Evolutionary conservation across 148 eudicot genomes (phyloP).

Genomic region (Cornus florida): DNA sequence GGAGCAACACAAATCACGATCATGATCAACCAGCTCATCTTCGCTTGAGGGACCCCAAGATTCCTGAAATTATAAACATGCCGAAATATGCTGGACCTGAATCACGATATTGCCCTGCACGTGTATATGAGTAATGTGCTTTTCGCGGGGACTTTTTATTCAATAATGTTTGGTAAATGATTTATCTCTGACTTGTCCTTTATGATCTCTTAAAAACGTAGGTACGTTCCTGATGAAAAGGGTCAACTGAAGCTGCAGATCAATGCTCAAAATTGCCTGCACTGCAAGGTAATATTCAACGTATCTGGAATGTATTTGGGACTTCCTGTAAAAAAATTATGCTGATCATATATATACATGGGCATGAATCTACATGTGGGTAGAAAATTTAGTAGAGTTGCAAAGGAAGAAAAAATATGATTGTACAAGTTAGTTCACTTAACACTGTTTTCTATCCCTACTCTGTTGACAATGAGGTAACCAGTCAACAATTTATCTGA

Average conservation of each 20-base stretch:
- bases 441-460: background rate
- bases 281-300: conserved; percentile 79
- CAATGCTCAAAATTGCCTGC: conserved; percentile 94
- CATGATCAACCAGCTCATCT: conserved; percentile 98
- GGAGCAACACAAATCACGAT: conserved; percentile 98
- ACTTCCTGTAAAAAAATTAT: background rate
- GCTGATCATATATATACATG: background rate
- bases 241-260: conserved; percentile 83
- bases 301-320: background rate
- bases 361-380: background rate
- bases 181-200: conserved; percentile 8
- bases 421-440: background rate
- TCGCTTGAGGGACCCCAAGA: conserved; percentile 66
- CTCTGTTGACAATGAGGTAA: background rate
- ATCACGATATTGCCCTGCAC: conserved; percentile 93
- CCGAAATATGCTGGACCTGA: conserved; percentile 87
- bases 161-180: background rate
- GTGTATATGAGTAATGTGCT: conserved; percentile 82
- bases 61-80: conserved; percentile 66
- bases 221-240: conserved; percentile 68
- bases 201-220: conserved; percentile 21
- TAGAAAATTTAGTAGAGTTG: background rate
- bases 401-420: background rate
- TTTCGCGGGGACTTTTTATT: background rate
- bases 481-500: background rate